These are phyloP conservation scores for Mrakia blollopis DNA, from an alignment of 768 basidiomycete species.

Conservation along the genomic window DNA sequence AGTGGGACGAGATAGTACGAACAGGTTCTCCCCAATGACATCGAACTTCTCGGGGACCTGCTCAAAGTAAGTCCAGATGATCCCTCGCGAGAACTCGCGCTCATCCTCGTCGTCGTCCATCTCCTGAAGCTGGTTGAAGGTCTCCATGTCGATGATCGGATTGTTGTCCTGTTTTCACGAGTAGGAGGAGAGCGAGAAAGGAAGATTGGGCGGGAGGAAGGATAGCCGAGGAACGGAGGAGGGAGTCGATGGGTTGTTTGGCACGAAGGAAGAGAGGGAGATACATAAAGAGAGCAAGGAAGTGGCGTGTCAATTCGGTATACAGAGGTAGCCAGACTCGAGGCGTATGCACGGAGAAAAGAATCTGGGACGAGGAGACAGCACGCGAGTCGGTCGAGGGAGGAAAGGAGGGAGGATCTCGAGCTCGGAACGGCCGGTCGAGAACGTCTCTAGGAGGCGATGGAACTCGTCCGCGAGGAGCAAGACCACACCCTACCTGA, in stretches of 20 bases:
- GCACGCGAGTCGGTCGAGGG: neutral
- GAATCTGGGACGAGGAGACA: no score
- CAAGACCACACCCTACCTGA: no score
- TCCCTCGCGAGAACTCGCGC: constrained; percentile 68
- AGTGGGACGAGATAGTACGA: constrained; percentile 44
- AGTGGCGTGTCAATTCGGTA: no score
- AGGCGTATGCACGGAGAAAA: no score
- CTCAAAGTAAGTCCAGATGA: constrained; percentile 72
- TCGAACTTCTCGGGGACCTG: constrained; percentile 74
- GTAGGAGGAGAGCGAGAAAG: neutral
- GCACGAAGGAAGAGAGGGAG: neutral
- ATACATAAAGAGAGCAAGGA: neutral
- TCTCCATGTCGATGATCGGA: constrained; percentile 55
- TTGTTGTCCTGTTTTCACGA: neutral
- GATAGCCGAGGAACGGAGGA: neutral
- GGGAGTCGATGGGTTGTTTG: neutral
- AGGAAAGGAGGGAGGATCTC: neutral
- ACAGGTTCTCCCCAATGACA: constrained; percentile 75
- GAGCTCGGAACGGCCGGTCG: neutral
- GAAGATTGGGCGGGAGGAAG: neutral
- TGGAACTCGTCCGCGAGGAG: no score
- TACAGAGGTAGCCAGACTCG: no score
- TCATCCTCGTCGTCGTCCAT: constrained; percentile 53
- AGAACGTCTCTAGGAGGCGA: no score
- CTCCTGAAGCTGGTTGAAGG: constrained; percentile 80